These are phyloP conservation scores for Allantophomopsis lycopodina DNA, from an alignment of 2,329 filamentous ascomycete genomes.

Conservation along the genomic window DNA sequence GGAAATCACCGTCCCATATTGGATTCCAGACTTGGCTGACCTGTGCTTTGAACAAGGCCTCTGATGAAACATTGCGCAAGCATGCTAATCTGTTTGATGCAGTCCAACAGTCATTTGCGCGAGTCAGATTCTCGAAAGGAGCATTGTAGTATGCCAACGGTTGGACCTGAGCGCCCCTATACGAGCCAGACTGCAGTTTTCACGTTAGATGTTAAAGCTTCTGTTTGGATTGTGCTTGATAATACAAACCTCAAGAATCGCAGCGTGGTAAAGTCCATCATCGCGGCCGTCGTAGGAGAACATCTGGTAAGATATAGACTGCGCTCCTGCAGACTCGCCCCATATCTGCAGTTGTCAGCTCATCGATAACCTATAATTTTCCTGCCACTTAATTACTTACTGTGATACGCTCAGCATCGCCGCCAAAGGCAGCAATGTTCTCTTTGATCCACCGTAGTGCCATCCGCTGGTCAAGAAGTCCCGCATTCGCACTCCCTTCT, in stretches of 20 bases:
- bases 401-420: constrained; percentile 23
- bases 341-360: constrained; percentile 12
- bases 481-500: constrained; percentile 44
- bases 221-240: too few species aligned
- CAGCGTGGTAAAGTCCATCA: constrained; percentile 37
- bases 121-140: constrained; percentile 22
- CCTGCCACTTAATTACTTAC: too few species aligned
- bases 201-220: too few species aligned
- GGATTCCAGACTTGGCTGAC: constrained; percentile 11
- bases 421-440: constrained; percentile 33
- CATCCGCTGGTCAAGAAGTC: constrained; percentile 44
- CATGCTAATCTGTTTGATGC: constrained; percentile 9
- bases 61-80: constrained; percentile 7
- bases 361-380: too few species aligned
- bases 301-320: constrained; percentile 35
- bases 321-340: constrained; percentile 27
- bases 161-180: constrained; percentile 5
- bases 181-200: background rate
- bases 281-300: constrained; percentile 39
- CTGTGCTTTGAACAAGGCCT: constrained; percentile 6
- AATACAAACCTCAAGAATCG: constrained; percentile 37
- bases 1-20: constrained; percentile 27
- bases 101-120: constrained; percentile 10
- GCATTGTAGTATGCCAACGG: constrained; percentile 20
- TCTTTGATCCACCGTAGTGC: constrained; percentile 44